phyloP scores from a whole-genome alignment of 169 alveolate genomes.

The Sarcocystis neurona region DNA sequence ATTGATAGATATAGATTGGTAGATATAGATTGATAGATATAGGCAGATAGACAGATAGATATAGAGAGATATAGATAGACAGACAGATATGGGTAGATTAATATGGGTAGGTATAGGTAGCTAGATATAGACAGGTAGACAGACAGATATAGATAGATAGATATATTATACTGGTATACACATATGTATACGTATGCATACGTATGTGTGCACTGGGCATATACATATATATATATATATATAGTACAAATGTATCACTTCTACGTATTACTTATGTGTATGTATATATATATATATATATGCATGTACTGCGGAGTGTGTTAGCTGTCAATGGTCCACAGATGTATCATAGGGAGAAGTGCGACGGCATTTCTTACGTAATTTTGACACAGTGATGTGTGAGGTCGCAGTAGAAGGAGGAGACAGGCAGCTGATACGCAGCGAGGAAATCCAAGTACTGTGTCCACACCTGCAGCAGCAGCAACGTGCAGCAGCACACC shows the following conservation, averaged over 20 bases:
- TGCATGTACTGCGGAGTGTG: neutral
- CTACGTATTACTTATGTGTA: too few species aligned
- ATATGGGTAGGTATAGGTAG: neutral
- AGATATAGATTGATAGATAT: neutral
- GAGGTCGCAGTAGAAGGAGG: slow-evolving; percentile 47
- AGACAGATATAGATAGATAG: neutral
- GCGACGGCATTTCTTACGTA: slow-evolving; percentile 28
- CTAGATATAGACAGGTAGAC: neutral
- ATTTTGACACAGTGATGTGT: slow-evolving; percentile 34
- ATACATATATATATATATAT: neutral
- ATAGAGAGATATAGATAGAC: too few species aligned
- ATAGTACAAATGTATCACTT: too few species aligned
- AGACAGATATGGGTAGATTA: too few species aligned
- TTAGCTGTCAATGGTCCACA: neutral
- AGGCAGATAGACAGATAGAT: neutral
- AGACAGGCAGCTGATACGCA: slow-evolving; percentile 44
- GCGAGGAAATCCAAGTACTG: slow-evolving; percentile 48
- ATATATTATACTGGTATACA: neutral
- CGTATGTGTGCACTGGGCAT: neutral
- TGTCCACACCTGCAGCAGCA: slow-evolving; percentile 42
- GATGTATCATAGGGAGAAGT: neutral
- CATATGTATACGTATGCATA: neutral
- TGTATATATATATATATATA: neutral
- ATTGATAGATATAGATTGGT: neutral
- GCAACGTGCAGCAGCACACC: neutral